Base-by-base conservation (phyloP, 2,329 filamentous ascomycete genomes). In the Aspergillus pseudoviridinutans region DNA sequence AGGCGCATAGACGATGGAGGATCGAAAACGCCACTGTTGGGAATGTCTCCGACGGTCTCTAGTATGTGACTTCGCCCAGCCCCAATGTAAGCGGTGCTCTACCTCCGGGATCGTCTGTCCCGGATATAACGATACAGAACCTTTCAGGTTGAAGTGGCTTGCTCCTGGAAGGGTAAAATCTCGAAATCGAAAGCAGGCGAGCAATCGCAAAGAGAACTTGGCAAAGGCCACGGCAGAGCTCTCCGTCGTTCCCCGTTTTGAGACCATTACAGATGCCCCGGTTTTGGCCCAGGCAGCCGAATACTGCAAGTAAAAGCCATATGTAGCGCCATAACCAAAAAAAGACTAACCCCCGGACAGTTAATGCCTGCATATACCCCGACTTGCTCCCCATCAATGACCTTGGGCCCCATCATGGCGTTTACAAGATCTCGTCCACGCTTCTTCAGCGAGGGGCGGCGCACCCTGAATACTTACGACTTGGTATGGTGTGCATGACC, bases 21-120 rank as follows among this genome's bases (percentile, higher is more conserved):
- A 54, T 50, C 49, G 24, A 38, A 64, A 61, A 47, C 67, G 62
- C 50, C 72, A 76, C 53, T 79, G 76, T 60, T 79, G 75, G 76
- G 76, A 78, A 58, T 79, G 76, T 57, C 72, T 67, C 24, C 71
- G 76, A n/a, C 74, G 75, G 2, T 62, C 69, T 7, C 61, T 77
- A 7, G 75, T 76, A n/a, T 78, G 76, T 59, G 76, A 78, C 58
- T 71, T 69, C 17, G 63, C 61, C 17, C 66, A 58, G 7, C 75
- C 76, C 2, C 61, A 66, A 32, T 78, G 76, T 62, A 72, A 69
- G 35, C 72, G 73, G 56, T 79, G 76, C 54, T 64, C 66, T 24
- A 57, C 50, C 1, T 61, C 64, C 4, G 70, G 70, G 6, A 70
- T 74, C 8, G 65, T 70, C 3, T 79, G 76, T 51, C 75, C 76